Evolutionary conservation across 208 protist species (phyloP), one percentile per base, ranked within the genome.

Genomic region (Leishmania amazonensis): DNA sequence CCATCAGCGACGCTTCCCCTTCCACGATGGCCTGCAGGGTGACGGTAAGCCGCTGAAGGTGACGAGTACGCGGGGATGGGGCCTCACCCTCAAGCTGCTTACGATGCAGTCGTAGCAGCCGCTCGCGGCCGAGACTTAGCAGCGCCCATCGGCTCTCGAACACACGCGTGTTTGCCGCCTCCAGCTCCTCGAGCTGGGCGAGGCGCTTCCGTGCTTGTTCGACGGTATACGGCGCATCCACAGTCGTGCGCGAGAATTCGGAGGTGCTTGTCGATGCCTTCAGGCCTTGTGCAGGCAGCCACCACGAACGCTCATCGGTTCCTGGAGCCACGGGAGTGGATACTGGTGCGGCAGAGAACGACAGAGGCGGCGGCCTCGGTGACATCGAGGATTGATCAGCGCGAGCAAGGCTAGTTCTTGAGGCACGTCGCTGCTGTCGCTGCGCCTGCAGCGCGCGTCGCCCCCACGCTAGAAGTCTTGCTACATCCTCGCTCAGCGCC

Each of bases 21-120:
- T 85, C 82, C 71, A 85, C 82, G 9, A 85, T 58, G 15, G 82
- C 82, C 72, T 85, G 82, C 11, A 21, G 77, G 0, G 57, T 49
- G 6, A 62, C 35, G 67, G 68, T 57, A 28, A 81, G 60, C 17
- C 24, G 42, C 62, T 17, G 76, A 35, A 85, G 51, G 35, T 75
- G 15, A 13, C 31, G 82, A 31, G 78, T 68, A 3, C 51, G 82
- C 38, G 58, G 62, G 42, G 58, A 62, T 49, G 70, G 38, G 3
- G 49, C 72, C 31, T 80, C 60, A 0, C 28, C 70, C 13, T 47
- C 60, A n/a, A 24, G 21, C 21, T 38, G 47, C 64, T 57, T 21
- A 1, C 82, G 71, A 24, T 40, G 42, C 11, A 85, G 72, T 1
- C 82, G 76, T 13, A 51, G 42, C 11, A 85, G 72, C 8, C 82